A percentile compares a stretch with the other conserved stretches of the same genome.
phyloP scores from a whole-genome alignment of 768 basidiomycete species.

The Lentinus tigrinus region DNA sequence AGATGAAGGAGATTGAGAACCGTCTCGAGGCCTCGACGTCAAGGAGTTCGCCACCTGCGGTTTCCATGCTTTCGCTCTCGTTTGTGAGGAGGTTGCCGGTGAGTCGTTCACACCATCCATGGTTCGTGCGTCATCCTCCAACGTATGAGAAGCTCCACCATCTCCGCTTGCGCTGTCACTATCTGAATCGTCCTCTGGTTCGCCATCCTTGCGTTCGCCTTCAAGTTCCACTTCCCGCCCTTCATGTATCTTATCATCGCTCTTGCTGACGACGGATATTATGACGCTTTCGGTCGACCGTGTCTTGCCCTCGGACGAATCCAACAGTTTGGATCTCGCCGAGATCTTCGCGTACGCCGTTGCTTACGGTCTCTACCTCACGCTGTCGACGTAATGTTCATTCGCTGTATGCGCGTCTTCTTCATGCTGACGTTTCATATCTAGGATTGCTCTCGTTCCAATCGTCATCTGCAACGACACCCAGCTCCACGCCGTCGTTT shows the following conservation, averaged over 20 bases:
- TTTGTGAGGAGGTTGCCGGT: conserved; percentile 88
- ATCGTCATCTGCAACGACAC: conserved; percentile 81
- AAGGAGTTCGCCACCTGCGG: conserved; percentile 95
- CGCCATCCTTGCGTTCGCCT: conserved; percentile 91
- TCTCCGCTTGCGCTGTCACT: conserved; percentile 93
- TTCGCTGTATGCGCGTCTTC: background rate
- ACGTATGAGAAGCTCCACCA: conserved; percentile 99
- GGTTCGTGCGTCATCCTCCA: conserved; percentile 99
- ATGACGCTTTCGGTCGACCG: conserved; percentile 98
- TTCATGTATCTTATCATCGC: conserved; percentile 99
- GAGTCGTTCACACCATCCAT: conserved; percentile 98
- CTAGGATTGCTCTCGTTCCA: conserved; percentile 71
- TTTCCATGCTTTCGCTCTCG: conserved; percentile 96
- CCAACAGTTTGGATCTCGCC: conserved; percentile 93
- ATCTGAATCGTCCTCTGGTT: conserved; percentile 99
- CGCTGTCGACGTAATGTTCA: conserved; percentile 73
- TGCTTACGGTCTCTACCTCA: conserved; percentile 93
- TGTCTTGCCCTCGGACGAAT: conserved; percentile 88
- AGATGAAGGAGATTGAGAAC: conserved; percentile 90
- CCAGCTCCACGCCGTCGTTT: conserved; percentile 86
- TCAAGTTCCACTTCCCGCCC: conserved; percentile 98
- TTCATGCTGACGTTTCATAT: conserved; percentile 13
- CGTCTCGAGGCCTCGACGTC: conserved; percentile 89
- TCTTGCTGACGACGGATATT: conserved; percentile 93
- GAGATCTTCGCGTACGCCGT: conserved; percentile 97